Conservation (phyloP, 179 eudicot genomes). For the Actinidia polygama region DNA sequence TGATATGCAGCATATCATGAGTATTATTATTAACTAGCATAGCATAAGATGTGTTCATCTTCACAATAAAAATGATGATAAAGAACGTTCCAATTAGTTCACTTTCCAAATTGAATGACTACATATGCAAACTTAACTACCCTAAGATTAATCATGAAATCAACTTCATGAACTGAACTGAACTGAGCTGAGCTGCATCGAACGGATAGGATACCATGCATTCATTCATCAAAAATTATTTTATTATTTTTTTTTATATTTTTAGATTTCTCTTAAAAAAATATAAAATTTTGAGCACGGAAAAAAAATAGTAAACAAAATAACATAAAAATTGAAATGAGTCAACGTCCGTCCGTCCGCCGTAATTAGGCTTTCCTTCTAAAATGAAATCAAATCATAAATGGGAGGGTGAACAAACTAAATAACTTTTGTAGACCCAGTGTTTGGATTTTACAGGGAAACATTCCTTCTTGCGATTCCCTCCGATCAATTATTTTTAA, state of each 20-base stretch:
- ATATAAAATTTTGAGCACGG: neutral
- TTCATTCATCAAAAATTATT: neutral
- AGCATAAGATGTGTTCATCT: neutral
- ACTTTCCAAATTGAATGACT: neutral
- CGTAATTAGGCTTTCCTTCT: too few species aligned
- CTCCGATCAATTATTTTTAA: too few species aligned
- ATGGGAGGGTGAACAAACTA: too few species aligned
- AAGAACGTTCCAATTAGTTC: neutral
- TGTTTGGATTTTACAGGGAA: too few species aligned
- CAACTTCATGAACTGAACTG: too few species aligned
- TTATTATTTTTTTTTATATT: neutral
- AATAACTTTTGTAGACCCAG: too few species aligned
- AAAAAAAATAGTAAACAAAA: neutral
- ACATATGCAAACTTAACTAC: too few species aligned
- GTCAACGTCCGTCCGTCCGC: too few species aligned
- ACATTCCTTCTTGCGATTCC: too few species aligned
- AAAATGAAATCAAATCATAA: too few species aligned
- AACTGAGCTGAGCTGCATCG: conserved; percentile 6
- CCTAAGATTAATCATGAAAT: neutral
- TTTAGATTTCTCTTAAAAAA: too few species aligned
- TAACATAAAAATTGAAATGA: too few species aligned
- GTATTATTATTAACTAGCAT: conserved; percentile 2
- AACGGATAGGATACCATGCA: neutral
- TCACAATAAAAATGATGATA: conserved; percentile 1
- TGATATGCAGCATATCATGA: neutral